Evolutionary conservation across 2,329 filamentous ascomycete species (phyloP).

Genomic region (Escovopsis weberi): DNA sequence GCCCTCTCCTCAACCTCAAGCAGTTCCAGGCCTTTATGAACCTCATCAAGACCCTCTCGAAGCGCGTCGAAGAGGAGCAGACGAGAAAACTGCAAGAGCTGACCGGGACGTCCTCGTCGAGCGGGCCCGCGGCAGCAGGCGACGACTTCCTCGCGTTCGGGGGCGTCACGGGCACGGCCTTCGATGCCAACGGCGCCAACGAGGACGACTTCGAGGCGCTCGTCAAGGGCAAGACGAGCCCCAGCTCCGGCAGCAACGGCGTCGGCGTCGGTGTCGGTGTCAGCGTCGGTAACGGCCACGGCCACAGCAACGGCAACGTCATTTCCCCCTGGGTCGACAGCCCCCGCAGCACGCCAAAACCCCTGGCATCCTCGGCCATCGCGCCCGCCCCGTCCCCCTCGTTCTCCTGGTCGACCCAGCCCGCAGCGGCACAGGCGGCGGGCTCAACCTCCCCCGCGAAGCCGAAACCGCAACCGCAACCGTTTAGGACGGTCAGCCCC

Average conservation of each 20-base stretch:
- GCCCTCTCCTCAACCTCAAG: slow-evolving; percentile 71
- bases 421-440: slow-evolving; percentile 21
- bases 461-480: slow-evolving; percentile 16
- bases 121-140: slow-evolving; percentile 25
- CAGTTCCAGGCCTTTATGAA: slow-evolving; percentile 88
- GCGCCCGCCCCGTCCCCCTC: slow-evolving; percentile 20
- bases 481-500: slow-evolving; percentile 44
- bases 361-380: no score
- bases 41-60: slow-evolving; percentile 67
- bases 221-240: slow-evolving; percentile 52
- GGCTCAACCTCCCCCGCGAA: slow-evolving; percentile 11
- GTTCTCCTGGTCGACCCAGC: slow-evolving; percentile 52
- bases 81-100: slow-evolving; percentile 78
- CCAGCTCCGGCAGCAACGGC: slow-evolving; percentile 19
- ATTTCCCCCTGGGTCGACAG: not conserved
- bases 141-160: slow-evolving; percentile 61
- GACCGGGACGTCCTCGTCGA: slow-evolving; percentile 33
- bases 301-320: slow-evolving; percentile 11
- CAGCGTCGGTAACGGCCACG: slow-evolving; percentile 14
- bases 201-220: slow-evolving; percentile 76
- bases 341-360: slow-evolving; percentile 6
- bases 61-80: slow-evolving; percentile 77
- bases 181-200: slow-evolving; percentile 37
- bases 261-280: no score
- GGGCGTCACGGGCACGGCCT: slow-evolving; percentile 46